These are phyloP conservation scores for Metarhizium sp. DNA, from an alignment of 2,329 filamentous ascomycete genomes.

Conservation along the genomic window DNA sequence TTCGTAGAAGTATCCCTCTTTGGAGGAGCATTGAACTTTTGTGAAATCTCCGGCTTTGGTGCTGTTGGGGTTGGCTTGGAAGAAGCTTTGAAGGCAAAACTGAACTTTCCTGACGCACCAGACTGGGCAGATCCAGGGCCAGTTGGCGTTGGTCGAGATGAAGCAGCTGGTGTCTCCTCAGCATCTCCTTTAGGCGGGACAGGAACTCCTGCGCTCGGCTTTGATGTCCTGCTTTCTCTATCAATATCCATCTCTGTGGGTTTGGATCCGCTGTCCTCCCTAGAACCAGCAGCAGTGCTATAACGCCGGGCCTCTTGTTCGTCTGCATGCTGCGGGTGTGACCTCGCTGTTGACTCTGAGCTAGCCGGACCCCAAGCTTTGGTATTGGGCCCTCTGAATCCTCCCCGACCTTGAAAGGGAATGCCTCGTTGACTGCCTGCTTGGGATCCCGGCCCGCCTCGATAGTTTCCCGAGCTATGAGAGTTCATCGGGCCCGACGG, in stretches of 20 bases:
- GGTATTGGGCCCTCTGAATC: conserved; percentile 51
- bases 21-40: conserved; percentile 55
- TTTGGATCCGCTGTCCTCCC: not conserved
- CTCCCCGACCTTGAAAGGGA: conserved; percentile 46
- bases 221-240: not conserved
- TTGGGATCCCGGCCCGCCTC: conserved; percentile 11
- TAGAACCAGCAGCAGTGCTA: conserved; percentile 4
- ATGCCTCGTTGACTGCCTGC: conserved; percentile 38
- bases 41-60: conserved; percentile 57
- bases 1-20: conserved; percentile 25
- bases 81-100: conserved; percentile 82
- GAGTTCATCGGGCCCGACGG: conserved; percentile 49
- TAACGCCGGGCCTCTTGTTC: conserved; percentile 12
- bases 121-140: conserved; percentile 41
- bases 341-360: conserved; percentile 13
- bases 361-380: conserved; percentile 58
- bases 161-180: conserved; percentile 1
- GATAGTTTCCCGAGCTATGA: conserved; percentile 35
- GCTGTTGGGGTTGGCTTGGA: conserved; percentile 46
- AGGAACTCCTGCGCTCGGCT: not conserved
- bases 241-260: not conserved
- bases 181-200: not conserved
- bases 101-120: conserved; percentile 60
- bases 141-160: conserved; percentile 10
- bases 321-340: conserved; percentile 6